A percentile compares a stretch with the other conserved stretches of the same genome.
Conservation (phyloP, 2,329 filamentous ascomycete species). For the Ceratocystis albifundus region DNA sequence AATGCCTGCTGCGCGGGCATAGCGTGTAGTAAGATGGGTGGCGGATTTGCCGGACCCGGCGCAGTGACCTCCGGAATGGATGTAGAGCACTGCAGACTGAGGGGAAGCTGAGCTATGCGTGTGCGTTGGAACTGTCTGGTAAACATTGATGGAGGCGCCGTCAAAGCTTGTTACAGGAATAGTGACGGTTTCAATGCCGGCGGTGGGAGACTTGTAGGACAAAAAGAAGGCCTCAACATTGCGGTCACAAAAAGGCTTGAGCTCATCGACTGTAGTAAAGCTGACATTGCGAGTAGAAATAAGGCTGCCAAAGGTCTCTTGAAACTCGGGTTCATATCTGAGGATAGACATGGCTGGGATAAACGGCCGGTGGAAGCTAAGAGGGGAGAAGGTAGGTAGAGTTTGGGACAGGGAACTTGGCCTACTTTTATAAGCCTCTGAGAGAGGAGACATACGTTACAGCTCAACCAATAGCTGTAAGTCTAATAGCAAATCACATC, state of each 20-base stretch:
- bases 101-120: not conserved
- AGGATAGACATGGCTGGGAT: slow-evolving; percentile 2
- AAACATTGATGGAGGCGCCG: slow-evolving; percentile 23
- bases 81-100: slow-evolving; percentile 30
- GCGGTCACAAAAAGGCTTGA: not conserved
- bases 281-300: not conserved
- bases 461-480: too few relatives aligned
- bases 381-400: too few relatives aligned
- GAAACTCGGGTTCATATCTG: slow-evolving; percentile 16
- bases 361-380: too few relatives aligned
- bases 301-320: slow-evolving; percentile 12
- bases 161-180: slow-evolving; percentile 24
- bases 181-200: slow-evolving; percentile 5
- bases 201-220: slow-evolving; percentile 10
- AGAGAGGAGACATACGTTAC: too few relatives aligned
- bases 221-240: slow-evolving; percentile 2
- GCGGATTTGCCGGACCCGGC: slow-evolving; percentile 28
- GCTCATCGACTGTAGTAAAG: not conserved
- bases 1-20: slow-evolving; percentile 28
- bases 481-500: too few relatives aligned
- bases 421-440: not conserved
- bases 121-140: slow-evolving; percentile 23
- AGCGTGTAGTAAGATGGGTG: slow-evolving; percentile 26
- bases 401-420: not conserved
- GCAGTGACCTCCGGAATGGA: slow-evolving; percentile 36